A percentile compares a stretch with the other conserved stretches of the same genome.
Conservation (phyloP, 306 rosid genomes). For the Lathyrus oleraceus region DNA sequence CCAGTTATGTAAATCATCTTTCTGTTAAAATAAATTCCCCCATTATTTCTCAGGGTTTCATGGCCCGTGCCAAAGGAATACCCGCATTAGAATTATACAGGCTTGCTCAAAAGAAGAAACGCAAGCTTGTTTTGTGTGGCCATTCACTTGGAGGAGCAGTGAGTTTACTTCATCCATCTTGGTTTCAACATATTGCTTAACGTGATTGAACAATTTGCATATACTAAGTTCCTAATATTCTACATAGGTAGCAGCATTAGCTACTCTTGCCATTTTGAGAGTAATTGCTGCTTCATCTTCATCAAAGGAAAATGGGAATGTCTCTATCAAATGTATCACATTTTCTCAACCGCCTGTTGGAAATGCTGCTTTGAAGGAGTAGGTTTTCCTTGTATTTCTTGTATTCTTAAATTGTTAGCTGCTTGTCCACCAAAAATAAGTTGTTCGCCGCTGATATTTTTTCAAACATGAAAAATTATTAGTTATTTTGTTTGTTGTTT, state of each 20-base stretch:
- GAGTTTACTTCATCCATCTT: conserved; percentile 43
- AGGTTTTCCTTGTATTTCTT: conserved; percentile 40
- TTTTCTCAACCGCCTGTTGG: conserved; percentile 99
- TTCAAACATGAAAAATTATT: conserved; percentile 14
- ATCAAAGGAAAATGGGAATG: conserved; percentile 70
- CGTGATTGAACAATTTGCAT: conserved; percentile 22
- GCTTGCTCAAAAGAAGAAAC: conserved; percentile 93
- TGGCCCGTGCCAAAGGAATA: conserved; percentile 99
- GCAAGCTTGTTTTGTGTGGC: conserved; percentile 92
- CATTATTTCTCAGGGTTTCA: conserved; percentile 66
- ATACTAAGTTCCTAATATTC: conserved; percentile 34
- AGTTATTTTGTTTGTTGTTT: neutral
- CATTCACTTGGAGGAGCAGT: conserved; percentile 99
- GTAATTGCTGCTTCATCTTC: conserved; percentile 91
- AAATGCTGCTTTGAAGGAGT: conserved; percentile 98
- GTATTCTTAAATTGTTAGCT: conserved; percentile 21
- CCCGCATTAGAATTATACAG: conserved; percentile 94
- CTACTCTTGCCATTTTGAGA: conserved; percentile 98
- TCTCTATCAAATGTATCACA: conserved; percentile 82
- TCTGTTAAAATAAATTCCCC: conserved; percentile 16
- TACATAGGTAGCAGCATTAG: conserved; percentile 84
- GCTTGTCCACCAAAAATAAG: neutral
- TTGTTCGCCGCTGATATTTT: conserved; percentile 4
- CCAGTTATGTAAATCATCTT: neutral
- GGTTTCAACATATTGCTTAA: conserved; percentile 10